Evolutionary conservation across 352 stramenopile species (phyloP), one percentile per base, ranked within the genome.

Genomic region (Globisporangium sylvaticum): DNA sequence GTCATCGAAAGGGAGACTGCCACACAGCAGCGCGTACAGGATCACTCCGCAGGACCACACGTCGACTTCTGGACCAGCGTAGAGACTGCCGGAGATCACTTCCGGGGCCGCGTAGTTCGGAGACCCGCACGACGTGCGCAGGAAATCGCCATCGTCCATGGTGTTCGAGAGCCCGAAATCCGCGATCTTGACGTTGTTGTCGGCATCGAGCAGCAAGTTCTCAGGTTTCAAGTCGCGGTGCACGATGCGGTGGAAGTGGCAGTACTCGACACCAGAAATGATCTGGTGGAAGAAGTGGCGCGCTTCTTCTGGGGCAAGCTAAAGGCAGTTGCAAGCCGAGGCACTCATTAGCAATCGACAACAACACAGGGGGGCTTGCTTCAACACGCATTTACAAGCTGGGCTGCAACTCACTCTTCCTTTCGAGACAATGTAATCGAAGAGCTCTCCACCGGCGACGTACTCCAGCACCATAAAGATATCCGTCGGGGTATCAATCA

Each of bases 381-480:
- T 25, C 5, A 22, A 8, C 4, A 58, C 56, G 20, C 4, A 31
- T 54, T 37, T n/a, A 62, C 12, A 53, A 8, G 34, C 54, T 27
- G 34, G 22, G 25, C 39, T 25, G 53, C 27, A 14, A 81, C 83
- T 42, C 78, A 95, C 85, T 57, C 87, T 78, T 67, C 91, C 91
- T 75, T 97, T 98, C 15, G 91, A 98, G n/a, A 99, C 97, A 78
- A 99, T 99, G 78, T 99, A 99, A 80, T 99, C 98, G 95, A 98
- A 98, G 7, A 98, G 79, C 70, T 98, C 95, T 27, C 95, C 95
- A 22, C 95, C 95, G 15, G 90, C 87, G 42, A 98, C 92, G 65
- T 97, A 98, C 72, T 98, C 95, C 29, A 98, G 81, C 58, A 98
- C 84, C 78, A 98, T 92, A 72, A 97, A 98, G 56, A 98, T 99